A percentile compares a stretch with the other conserved stretches of the same genome.
Evolutionary conservation across 768 basidiomycete species (phyloP).

Genomic region (Tricholoma hemisulphureum): DNA sequence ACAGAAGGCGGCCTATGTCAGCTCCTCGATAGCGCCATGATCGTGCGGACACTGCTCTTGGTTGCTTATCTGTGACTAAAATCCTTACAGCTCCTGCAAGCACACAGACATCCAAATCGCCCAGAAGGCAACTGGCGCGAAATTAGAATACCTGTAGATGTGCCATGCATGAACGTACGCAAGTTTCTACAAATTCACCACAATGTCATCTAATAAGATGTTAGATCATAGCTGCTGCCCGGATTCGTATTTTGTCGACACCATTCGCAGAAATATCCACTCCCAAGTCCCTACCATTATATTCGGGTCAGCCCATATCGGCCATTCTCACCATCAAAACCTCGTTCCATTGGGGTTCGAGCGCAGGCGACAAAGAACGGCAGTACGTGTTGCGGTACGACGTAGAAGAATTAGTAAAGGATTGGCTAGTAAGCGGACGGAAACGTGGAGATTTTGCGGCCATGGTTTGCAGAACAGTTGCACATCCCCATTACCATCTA

Average conservation of each 20-base stretch:
- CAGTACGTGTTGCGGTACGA: constrained; percentile 72
- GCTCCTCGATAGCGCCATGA: constrained; percentile 31
- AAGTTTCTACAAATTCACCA: constrained; percentile 1
- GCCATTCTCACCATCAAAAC: constrained; percentile 65
- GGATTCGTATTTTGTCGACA: constrained; percentile 47
- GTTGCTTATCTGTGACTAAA: background rate
- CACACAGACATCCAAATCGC: constrained; percentile 39
- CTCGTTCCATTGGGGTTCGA: constrained; percentile 74
- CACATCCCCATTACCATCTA: background rate
- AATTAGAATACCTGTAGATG: constrained; percentile 80
- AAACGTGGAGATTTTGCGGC: constrained; percentile 84
- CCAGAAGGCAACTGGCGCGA: constrained; percentile 62
- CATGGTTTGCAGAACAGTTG: constrained; percentile 44
- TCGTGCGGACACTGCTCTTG: constrained; percentile 13
- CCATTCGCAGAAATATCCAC: constrained; percentile 36
- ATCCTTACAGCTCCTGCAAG: constrained; percentile 37
- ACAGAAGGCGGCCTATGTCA: constrained; percentile 28
- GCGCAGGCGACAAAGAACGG: constrained; percentile 35
- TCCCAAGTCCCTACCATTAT: constrained; percentile 45
- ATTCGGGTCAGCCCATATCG: constrained; percentile 86
- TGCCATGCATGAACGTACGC: constrained; percentile 78
- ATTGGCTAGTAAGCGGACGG: constrained; percentile 88
- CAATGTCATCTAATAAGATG: constrained; percentile 3
- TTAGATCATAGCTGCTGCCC: constrained; percentile 67
- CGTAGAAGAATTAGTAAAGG: constrained; percentile 73